phyloP scores from a whole-genome alignment of 2,329 filamentous ascomycete species.

The Colletotrichum lindemuthianum region DNA sequence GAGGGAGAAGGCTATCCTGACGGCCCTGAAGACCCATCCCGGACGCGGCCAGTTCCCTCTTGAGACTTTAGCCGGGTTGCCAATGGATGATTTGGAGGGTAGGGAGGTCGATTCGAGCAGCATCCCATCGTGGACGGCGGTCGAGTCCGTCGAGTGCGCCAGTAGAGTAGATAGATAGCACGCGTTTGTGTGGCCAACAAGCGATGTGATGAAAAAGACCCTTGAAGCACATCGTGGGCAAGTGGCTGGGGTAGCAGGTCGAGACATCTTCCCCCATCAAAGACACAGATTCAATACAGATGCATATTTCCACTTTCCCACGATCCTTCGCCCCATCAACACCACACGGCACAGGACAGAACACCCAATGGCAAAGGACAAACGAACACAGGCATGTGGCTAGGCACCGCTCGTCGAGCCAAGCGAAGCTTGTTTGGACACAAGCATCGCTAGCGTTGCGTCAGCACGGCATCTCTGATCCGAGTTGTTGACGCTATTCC shows the following conservation, averaged over 20 bases:
- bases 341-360: background rate
- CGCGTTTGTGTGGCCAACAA: too few relatives aligned
- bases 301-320: background rate
- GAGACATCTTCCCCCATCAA: too few relatives aligned
- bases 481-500: slow-evolving; percentile 6
- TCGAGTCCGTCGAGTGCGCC: background rate
- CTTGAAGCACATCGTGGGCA: background rate
- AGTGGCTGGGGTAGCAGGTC: too few relatives aligned
- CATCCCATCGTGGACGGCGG: background rate
- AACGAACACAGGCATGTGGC: background rate
- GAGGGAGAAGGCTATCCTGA: slow-evolving; percentile 48
- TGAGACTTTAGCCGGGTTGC: slow-evolving; percentile 16
- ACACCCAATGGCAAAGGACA: background rate
- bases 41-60: background rate
- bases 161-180: too few relatives aligned
- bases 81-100: slow-evolving; percentile 11
- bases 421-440: slow-evolving; percentile 31
- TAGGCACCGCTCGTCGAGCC: background rate
- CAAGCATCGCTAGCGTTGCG: slow-evolving; percentile 3
- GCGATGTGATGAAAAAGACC: background rate
- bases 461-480: slow-evolving; percentile 13
- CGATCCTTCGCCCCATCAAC: too few relatives aligned
- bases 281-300: too few relatives aligned
- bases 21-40: slow-evolving; percentile 42
- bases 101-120: background rate